Conservation (phyloP, 202 grass and related monocot genomes). For the Setaria viridis region DNA sequence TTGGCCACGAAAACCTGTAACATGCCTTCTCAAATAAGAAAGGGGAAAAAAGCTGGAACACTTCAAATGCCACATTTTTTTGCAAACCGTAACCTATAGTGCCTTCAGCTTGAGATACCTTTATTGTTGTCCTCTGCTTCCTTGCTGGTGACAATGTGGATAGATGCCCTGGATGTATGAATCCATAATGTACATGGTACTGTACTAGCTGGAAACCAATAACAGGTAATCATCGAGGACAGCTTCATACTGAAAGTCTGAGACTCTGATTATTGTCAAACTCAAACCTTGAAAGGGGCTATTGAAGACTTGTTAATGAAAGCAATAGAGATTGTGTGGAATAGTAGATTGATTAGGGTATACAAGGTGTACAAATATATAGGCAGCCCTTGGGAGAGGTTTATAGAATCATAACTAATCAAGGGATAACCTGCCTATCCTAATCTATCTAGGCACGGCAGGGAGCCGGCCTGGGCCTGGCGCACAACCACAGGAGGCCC, state of each 20-base stretch:
- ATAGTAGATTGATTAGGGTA: too few relatives aligned
- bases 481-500: too few relatives aligned
- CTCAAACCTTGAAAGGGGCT: not conserved
- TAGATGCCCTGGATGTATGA: not conserved
- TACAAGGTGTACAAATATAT: too few relatives aligned
- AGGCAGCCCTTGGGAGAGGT: too few relatives aligned
- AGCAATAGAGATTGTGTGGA: too few relatives aligned
- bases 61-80: not conserved
- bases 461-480: too few relatives aligned
- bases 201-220: conserved; percentile 15
- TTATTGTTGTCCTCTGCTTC: not conserved
- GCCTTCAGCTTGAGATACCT: not conserved
- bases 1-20: conserved; percentile 3
- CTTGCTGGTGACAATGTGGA: not conserved
- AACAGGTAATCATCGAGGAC: not conserved
- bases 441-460: too few relatives aligned
- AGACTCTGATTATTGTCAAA: conserved; percentile 8
- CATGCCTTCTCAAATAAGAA: conserved; percentile 1
- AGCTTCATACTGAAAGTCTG: conserved; percentile 13
- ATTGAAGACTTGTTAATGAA: not conserved
- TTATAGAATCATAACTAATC: too few relatives aligned
- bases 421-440: too few relatives aligned
- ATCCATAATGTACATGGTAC: not conserved
- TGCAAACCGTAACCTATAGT: conserved; percentile 20
- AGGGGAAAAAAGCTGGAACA: not conserved